phyloP scores from a whole-genome alignment of 306 rosid species.

The Cicer judaicum region DNA sequence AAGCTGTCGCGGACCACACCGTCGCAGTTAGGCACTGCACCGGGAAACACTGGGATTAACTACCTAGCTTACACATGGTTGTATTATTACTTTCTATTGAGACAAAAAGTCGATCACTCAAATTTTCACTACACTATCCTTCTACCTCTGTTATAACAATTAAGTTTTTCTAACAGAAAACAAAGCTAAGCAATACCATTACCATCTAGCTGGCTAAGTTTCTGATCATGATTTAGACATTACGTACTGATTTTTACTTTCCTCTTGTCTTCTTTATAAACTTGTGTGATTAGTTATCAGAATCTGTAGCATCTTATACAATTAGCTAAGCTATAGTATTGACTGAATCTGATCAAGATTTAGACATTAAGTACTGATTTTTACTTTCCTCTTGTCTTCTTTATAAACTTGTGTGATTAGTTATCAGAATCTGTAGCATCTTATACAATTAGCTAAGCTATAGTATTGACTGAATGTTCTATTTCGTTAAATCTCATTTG shows the following conservation, averaged over 20 bases:
- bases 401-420: not conserved
- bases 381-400: conserved; percentile 13
- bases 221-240: not conserved
- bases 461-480: not conserved
- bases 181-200: conserved; percentile 2
- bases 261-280: conserved; percentile 9
- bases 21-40: too few relatives aligned
- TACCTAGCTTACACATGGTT: not conserved
- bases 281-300: not conserved
- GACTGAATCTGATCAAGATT: not conserved
- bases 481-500: conserved; percentile 34
- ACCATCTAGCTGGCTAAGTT: not conserved
- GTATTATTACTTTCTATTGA: not conserved
- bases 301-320: not conserved
- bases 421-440: conserved; percentile 6
- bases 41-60: too few relatives aligned
- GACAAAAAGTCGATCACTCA: conserved; percentile 27
- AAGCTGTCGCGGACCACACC: too few relatives aligned
- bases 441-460: not conserved
- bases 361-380: not conserved
- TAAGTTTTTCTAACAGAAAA: not conserved
- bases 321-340: not conserved
- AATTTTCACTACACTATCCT: not conserved
- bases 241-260: not conserved
- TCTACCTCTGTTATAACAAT: not conserved